Conservation (phyloP, 306 rosid species). For the Carpinus viminea region DNA sequence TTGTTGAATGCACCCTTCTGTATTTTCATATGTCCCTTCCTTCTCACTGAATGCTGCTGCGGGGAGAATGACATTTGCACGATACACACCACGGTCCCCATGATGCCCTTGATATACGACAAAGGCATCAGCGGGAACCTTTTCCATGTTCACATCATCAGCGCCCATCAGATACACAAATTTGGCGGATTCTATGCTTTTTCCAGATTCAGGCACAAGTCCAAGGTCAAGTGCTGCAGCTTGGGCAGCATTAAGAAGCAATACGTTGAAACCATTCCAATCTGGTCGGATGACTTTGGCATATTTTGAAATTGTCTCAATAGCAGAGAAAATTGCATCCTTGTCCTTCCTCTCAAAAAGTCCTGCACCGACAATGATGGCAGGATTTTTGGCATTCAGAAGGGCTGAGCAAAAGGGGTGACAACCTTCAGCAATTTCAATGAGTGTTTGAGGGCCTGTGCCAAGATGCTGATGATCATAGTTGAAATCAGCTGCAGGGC, state of each 20-base stretch:
- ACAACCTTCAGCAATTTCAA: slow-evolving; percentile 80
- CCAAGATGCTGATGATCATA: slow-evolving; percentile 90
- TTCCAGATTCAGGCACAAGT: slow-evolving; percentile 87
- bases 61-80: slow-evolving; percentile 83
- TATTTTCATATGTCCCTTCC: slow-evolving; percentile 90
- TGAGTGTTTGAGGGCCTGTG: slow-evolving; percentile 73
- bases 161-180: slow-evolving; percentile 95
- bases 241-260: slow-evolving; percentile 95
- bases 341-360: slow-evolving; percentile 86
- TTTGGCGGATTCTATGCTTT: slow-evolving; percentile 75
- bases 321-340: slow-evolving; percentile 72
- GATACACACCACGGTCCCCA: slow-evolving; percentile 86
- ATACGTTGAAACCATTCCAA: slow-evolving; percentile 88
- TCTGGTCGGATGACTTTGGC: slow-evolving; percentile 75
- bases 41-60: slow-evolving; percentile 95
- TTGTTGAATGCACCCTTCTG: slow-evolving; percentile 88
- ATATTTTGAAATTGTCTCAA: slow-evolving; percentile 63
- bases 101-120: slow-evolving; percentile 99
- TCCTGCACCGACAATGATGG: slow-evolving; percentile 83
- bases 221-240: slow-evolving; percentile 99
- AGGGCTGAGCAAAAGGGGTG: slow-evolving; percentile 73
- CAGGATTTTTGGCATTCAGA: slow-evolving; percentile 77
- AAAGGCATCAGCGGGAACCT: slow-evolving; percentile 78
- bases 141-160: slow-evolving; percentile 76
- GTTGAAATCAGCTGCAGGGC: slow-evolving; percentile 76